phyloP scores from a whole-genome alignment of 257 asterid species.

The Fraxinus quadrangulata region DNA sequence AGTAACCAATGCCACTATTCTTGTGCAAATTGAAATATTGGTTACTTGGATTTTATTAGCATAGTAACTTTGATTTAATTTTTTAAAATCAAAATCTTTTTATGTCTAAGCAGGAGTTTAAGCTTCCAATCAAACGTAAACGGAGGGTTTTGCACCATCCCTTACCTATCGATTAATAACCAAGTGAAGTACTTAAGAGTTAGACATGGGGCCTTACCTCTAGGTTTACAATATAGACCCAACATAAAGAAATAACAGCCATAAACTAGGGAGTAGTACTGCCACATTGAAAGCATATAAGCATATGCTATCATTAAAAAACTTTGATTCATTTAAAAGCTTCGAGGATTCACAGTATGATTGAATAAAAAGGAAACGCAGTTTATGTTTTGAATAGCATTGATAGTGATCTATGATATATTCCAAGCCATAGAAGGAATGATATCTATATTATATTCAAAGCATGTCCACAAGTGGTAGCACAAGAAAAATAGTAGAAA shows the following conservation, averaged over 20 bases:
- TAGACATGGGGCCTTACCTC: neutral
- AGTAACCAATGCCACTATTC: neutral
- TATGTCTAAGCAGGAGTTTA: neutral
- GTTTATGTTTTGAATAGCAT: neutral
- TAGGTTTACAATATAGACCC: neutral
- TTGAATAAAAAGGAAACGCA: neutral
- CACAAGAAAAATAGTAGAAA: neutral
- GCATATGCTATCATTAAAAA: neutral
- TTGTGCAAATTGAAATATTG: neutral
- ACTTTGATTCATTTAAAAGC: neutral
- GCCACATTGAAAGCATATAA: neutral
- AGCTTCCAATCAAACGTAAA: neutral
- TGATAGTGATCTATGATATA: neutral
- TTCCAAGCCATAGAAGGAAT: neutral
- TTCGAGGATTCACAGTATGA: neutral
- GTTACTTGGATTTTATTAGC: neutral
- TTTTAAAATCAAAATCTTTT: neutral
- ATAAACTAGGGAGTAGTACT: neutral
- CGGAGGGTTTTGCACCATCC: neutral
- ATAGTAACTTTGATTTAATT: neutral
- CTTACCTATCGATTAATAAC: neutral
- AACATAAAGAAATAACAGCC: neutral
- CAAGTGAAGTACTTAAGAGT: neutral
- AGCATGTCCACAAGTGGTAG: neutral
- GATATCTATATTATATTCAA: neutral